Evolutionary conservation across 441 rosid species (phyloP).

Genomic region (Populus hybrid): DNA sequence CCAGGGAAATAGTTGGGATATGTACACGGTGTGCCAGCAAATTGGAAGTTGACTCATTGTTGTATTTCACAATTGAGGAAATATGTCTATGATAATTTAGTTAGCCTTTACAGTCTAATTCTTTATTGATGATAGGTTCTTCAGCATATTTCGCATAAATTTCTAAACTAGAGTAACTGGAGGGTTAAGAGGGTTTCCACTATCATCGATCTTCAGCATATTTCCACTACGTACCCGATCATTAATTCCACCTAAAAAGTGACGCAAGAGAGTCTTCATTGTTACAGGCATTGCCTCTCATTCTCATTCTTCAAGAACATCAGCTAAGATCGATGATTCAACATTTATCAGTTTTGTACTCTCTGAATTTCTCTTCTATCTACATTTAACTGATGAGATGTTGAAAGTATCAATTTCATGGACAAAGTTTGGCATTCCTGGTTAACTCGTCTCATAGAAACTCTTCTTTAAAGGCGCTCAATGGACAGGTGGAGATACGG

Average conservation of each 20-base stretch:
- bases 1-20: no score
- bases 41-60: neutral
- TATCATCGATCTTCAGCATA: no score
- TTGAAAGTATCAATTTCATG: neutral
- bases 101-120: neutral
- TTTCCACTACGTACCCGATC: neutral
- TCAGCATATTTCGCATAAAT: neutral
- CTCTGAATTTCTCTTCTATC: neutral
- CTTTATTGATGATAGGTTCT: neutral
- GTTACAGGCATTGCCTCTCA: neutral
- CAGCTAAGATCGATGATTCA: neutral
- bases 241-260: neutral
- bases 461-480: no score
- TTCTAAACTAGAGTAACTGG: neutral
- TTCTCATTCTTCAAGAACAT: neutral
- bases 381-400: neutral
- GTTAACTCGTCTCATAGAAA: neutral
- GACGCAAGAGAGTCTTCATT: neutral
- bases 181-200: neutral
- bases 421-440: neutral
- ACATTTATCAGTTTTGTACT: neutral
- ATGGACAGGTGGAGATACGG: conserved; percentile 21
- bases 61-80: neutral
- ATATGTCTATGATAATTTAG: neutral
- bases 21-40: no score